These are phyloP conservation scores for Austroboletus novae-zelandiae DNA, from an alignment of 1,284 basidiomycete genomes.

Conservation along the genomic window DNA sequence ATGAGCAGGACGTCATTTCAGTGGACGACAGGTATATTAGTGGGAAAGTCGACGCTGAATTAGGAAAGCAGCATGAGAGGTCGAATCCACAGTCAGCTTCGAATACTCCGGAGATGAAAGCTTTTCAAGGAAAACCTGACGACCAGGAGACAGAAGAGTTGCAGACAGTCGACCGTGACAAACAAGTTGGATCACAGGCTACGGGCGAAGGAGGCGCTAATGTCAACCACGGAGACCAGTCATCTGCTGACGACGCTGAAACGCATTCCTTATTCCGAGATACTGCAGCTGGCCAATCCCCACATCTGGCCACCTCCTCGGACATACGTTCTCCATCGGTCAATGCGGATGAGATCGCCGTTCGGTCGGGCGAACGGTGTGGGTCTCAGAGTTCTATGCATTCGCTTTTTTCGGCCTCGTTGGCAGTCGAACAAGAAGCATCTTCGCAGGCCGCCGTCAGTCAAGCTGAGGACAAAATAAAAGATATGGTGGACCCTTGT, in stretches of 20 bases:
- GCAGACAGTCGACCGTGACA: neutral
- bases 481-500: neutral
- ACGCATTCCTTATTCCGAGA: neutral
- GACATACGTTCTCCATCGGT: neutral
- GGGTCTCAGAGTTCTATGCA: slow-evolving; percentile 19
- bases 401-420: slow-evolving; percentile 25
- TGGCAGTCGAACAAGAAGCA: neutral
- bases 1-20: neutral
- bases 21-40: neutral
- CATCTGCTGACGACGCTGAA: slow-evolving; percentile 4
- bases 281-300: neutral
- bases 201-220: neutral
- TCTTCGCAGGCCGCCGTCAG: neutral
- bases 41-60: neutral
- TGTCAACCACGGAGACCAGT: neutral
- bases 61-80: neutral
- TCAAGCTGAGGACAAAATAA: neutral
- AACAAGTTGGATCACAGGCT: neutral
- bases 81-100: neutral
- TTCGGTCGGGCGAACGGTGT: neutral
- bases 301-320: neutral
- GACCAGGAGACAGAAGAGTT: slow-evolving; percentile 11
- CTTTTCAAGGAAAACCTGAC: slow-evolving; percentile 8
- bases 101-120: slow-evolving; percentile 9
- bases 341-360: neutral